These are phyloP conservation scores for Tolypocladium endophyticum DNA, from an alignment of 2,329 filamentous ascomycete species.

Conservation along the genomic window DNA sequence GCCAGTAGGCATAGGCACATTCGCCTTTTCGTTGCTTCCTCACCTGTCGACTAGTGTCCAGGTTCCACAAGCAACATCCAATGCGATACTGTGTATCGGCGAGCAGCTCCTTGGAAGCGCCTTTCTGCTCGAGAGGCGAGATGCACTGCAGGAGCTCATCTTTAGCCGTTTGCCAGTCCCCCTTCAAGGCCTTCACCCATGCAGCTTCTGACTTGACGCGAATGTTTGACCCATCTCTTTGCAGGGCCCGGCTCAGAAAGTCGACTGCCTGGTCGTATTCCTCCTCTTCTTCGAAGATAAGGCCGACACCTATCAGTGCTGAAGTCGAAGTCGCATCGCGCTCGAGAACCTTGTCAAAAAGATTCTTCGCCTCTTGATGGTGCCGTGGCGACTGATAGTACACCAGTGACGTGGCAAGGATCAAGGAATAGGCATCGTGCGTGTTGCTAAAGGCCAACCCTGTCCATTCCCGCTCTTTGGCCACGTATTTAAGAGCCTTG, in stretches of 20 bases:
- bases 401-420: conserved; percentile 78
- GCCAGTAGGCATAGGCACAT: conserved; percentile 66
- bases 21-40: conserved; percentile 66
- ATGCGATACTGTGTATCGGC: conserved; percentile 81
- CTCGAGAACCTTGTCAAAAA: conserved; percentile 74
- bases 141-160: conserved; percentile 63
- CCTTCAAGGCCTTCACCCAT: conserved; percentile 81
- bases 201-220: conserved; percentile 78
- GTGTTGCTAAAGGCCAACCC: conserved; percentile 61
- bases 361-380: conserved; percentile 74
- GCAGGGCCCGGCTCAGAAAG: conserved; percentile 67
- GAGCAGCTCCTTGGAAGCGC: conserved; percentile 57
- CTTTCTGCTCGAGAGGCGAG: conserved; percentile 50
- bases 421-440: conserved; percentile 63
- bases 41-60: conserved; percentile 62
- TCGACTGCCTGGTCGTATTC: conserved; percentile 73
- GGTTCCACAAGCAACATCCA: conserved; percentile 77
- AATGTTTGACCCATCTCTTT: conserved; percentile 63
- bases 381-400: conserved; percentile 84
- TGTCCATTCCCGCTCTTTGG: conserved; percentile 51
- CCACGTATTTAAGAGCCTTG: conserved; percentile 55
- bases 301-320: conserved; percentile 78
- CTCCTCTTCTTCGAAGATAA: conserved; percentile 89
- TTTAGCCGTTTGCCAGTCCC: conserved; percentile 59
- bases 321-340: conserved; percentile 67